These are phyloP conservation scores for Xerocomellus dryophilus DNA, from an alignment of 768 basidiomycete species.

Conservation along the genomic window DNA sequence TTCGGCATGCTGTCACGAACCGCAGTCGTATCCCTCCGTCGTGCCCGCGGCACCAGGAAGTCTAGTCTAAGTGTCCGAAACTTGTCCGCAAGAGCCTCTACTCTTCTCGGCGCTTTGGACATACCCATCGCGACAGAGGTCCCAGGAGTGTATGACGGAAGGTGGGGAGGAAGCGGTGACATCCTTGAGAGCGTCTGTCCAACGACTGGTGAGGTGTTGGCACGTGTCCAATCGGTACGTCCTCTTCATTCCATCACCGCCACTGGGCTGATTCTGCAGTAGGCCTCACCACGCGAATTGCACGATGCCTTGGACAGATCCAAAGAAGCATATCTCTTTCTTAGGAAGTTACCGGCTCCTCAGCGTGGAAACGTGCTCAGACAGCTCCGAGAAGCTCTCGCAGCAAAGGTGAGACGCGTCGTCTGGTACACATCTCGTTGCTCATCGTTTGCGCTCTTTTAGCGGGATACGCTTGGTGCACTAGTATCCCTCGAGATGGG, in stretches of 20 bases:
- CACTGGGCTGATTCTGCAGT: slow-evolving; percentile 11
- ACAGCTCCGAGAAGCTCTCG: slow-evolving; percentile 81
- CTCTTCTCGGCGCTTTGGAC: slow-evolving; percentile 61
- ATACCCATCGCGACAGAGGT: slow-evolving; percentile 56
- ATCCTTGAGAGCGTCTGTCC: slow-evolving; percentile 73
- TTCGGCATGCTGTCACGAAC: slow-evolving; percentile 27
- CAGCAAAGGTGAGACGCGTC: slow-evolving; percentile 56
- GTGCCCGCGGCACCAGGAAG: slow-evolving; percentile 17
- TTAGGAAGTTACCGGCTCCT: slow-evolving; percentile 82
- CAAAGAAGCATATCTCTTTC: slow-evolving; percentile 65
- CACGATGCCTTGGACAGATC: slow-evolving; percentile 64
- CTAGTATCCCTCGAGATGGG: slow-evolving; percentile 89
- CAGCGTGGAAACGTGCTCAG: slow-evolving; percentile 84
- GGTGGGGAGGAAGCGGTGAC: slow-evolving; percentile 76
- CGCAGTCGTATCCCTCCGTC: slow-evolving; percentile 8
- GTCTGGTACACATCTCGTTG: neutral
- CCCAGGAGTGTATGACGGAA: slow-evolving; percentile 77
- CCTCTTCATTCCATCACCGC: neutral
- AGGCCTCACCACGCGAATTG: slow-evolving; percentile 75
- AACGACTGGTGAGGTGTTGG: slow-evolving; percentile 83
- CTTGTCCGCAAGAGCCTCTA: slow-evolving; percentile 69
- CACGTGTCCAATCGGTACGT: slow-evolving; percentile 65
- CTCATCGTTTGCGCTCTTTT: slow-evolving; percentile 12
- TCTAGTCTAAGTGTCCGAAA: slow-evolving; percentile 30
- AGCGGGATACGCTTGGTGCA: slow-evolving; percentile 78